Percentiles rank a stretch among this genome's conserved stretches.
Evolutionary conservation across 441 rosid species (phyloP).

Genomic region (Gossypium lobatum): DNA sequence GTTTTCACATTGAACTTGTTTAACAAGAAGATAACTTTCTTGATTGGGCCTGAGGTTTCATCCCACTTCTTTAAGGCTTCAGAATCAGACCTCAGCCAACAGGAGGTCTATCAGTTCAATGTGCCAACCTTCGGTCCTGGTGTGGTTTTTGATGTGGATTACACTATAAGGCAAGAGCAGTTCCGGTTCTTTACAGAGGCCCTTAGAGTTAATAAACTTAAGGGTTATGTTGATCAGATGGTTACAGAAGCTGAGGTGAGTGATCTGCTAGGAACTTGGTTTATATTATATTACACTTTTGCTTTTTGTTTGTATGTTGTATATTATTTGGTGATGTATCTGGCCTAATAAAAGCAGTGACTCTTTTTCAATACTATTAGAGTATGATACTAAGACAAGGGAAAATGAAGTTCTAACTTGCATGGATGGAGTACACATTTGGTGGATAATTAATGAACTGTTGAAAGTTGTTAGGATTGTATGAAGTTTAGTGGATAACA

Average conservation of each 20-base stretch:
- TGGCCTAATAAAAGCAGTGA: background rate
- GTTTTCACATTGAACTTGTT: constrained; percentile 77
- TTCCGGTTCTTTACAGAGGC: constrained; percentile 95
- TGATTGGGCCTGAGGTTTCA: constrained; percentile 94
- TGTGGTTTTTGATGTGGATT: constrained; percentile 94
- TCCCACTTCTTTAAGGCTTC: constrained; percentile 95
- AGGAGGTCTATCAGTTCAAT: constrained; percentile 95
- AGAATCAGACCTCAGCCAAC: constrained; percentile 91
- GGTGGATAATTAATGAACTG: background rate
- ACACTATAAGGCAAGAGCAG: constrained; percentile 87
- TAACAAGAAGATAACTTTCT: constrained; percentile 83
- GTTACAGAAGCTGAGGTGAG: constrained; percentile 82
- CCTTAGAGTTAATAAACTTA: constrained; percentile 78
- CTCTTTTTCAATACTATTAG: background rate
- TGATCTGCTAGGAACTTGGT: background rate
- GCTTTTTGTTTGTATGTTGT: background rate
- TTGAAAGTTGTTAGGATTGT: too few relatives aligned
- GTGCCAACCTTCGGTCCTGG: constrained; percentile 99
- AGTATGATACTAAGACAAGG: background rate
- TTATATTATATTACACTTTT: background rate
- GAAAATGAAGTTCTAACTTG: constrained; percentile 3
- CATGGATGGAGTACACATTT: background rate
- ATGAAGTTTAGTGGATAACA: too few relatives aligned
- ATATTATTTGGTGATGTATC: background rate
- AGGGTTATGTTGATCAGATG: constrained; percentile 95